Base-by-base conservation (phyloP, 331 rosid genomes). In the Erythrophleum ivorense region DNA sequence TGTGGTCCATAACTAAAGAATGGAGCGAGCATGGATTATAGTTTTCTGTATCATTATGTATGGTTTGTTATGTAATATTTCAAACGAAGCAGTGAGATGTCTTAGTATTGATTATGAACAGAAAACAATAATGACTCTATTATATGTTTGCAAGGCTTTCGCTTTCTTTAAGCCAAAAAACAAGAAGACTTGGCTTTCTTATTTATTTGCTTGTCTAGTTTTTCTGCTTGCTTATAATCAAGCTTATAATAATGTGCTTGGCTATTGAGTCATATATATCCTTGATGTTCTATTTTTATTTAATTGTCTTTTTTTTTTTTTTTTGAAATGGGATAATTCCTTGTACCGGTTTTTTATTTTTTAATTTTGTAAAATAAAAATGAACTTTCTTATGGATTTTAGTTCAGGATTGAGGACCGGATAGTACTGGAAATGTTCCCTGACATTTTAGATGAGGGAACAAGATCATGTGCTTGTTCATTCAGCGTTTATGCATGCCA, bases 401-500 rank as follows among this genome's bases (percentile, higher is more conserved):
- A 15, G 18, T 46, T 19, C 10, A 49, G 4, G 75, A 10, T 70
- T 6, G 31, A 53, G 9, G 16, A 12, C 29, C 73, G 46, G 38
- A 33, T 63, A 67, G 80, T 86, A 86, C 79, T 75, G 79, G 63
- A 82, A 76, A 85, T 75, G 89, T 73, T 77, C 75, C 68, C 48
- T 67, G 29, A 71, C 66, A 46, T 46, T 76, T 75, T 50, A 75
- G 11, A 64, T 33, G 80, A 71, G 88, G 92, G 76, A 83, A 85
- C 97, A 88, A 43, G 21, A 80, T 76, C 92, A 91, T 88, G 92
- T 87, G 94, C 90, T 83, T 68, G 80, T 74, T 71, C 76, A 78
- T 75, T 77, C 60, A 54, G 86, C 89, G 86, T 87, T 90, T 46
- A 49, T 24, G 76, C 60, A 24, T 46, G 19, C 43, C 59, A 71